These are phyloP conservation scores for Colletotrichum lindemuthianum DNA, from an alignment of 2,329 filamentous ascomycete genomes.

Conservation along the genomic window DNA sequence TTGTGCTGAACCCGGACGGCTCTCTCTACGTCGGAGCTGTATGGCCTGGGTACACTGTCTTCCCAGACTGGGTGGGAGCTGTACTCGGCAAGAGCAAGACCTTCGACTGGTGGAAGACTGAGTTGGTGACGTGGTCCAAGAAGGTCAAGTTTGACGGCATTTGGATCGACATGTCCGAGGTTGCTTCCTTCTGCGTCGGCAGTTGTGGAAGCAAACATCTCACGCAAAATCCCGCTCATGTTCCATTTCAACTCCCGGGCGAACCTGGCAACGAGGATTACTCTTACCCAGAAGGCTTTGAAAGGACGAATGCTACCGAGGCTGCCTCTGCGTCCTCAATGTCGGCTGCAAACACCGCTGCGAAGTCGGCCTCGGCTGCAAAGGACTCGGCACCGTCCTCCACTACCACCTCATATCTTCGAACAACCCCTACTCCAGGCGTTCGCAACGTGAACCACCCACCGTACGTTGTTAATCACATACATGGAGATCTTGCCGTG, in stretches of 20 bases:
- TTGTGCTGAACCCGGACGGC: conserved; percentile 68
- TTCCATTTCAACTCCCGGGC: conserved; percentile 65
- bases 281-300: conserved; percentile 74
- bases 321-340: conserved; percentile 67
- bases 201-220: conserved; percentile 75
- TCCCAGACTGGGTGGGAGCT: conserved; percentile 76
- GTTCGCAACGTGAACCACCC: conserved; percentile 76
- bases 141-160: conserved; percentile 61
- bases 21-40: conserved; percentile 69
- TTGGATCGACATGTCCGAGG: conserved; percentile 70
- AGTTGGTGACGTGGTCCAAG: conserved; percentile 68
- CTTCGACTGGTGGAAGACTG: conserved; percentile 73
- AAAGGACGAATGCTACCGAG: conserved; percentile 60
- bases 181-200: conserved; percentile 73
- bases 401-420: conserved; percentile 46
- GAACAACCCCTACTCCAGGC: conserved; percentile 69
- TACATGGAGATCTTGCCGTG: conserved; percentile 76
- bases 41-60: conserved; percentile 79
- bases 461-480: conserved; percentile 80
- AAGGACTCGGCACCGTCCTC: conserved; percentile 38
- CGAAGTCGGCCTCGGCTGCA: conserved; percentile 38
- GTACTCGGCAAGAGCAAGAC: conserved; percentile 70
- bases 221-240: conserved; percentile 72
- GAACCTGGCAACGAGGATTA: conserved; percentile 54
- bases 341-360: conserved; percentile 49